Conservation (phyloP, 306 rosid genomes). For the Rosa chinensis region DNA sequence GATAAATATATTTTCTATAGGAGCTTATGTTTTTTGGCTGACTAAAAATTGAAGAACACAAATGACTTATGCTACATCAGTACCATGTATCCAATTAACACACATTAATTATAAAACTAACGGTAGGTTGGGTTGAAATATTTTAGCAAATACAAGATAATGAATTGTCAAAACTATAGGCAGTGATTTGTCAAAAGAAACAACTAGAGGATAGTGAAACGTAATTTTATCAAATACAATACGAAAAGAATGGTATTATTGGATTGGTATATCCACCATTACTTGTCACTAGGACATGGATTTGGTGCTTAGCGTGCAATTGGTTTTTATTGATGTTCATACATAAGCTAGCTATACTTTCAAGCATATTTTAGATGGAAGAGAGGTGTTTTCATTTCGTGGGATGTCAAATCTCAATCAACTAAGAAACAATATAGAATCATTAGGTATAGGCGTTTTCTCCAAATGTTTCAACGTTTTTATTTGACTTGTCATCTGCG, state of each 20-base stretch:
- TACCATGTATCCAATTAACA: too few species aligned
- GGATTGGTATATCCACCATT: constrained; percentile 32
- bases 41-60: too few species aligned
- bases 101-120: too few species aligned
- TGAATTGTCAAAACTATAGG: too few species aligned
- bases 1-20: too few species aligned
- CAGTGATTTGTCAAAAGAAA: too few species aligned
- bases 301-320: constrained; percentile 29
- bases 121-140: too few species aligned
- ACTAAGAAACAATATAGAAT: constrained; percentile 52
- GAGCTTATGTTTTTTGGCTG: too few species aligned
- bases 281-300: constrained; percentile 25
- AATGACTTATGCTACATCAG: too few species aligned
- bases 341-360: constrained; percentile 29
- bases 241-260: constrained; percentile 15
- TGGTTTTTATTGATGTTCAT: constrained; percentile 42
- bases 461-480: constrained; percentile 22
- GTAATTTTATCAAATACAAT: background rate
- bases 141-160: too few species aligned
- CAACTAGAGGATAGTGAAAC: too few species aligned
- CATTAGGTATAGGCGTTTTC: background rate
- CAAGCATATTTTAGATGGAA: constrained; percentile 33
- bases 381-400: constrained; percentile 53
- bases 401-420: constrained; percentile 72
- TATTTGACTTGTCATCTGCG: constrained; percentile 67